phyloP scores from a whole-genome alignment of 2,329 filamentous ascomycete species.

The Tolypocladium nubicola region DNA sequence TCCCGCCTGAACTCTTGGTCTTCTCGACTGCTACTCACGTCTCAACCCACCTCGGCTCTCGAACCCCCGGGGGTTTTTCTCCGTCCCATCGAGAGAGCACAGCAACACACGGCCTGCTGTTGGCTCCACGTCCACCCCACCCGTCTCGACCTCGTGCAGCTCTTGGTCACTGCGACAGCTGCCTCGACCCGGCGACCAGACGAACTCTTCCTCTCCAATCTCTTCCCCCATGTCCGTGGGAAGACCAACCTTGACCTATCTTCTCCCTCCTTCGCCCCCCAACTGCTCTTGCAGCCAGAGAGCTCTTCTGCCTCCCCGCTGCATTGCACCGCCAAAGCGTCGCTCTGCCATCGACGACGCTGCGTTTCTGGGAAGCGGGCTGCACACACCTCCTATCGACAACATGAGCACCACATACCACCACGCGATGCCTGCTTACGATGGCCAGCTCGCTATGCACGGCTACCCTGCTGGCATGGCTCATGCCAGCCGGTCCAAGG shows the following conservation, averaged over 20 bases:
- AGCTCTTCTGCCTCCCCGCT: slow-evolving; percentile 8
- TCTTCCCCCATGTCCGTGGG: slow-evolving; percentile 17
- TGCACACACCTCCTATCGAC: slow-evolving; percentile 41
- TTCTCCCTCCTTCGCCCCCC: slow-evolving; percentile 10
- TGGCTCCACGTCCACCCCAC: background rate
- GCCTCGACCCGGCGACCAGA: background rate
- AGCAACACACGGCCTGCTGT: background rate
- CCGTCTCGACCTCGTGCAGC: background rate
- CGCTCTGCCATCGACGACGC: slow-evolving; percentile 9
- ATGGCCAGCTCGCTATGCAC: slow-evolving; percentile 29
- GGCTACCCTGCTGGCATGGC: slow-evolving; percentile 24
- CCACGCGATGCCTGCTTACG: slow-evolving; percentile 34
- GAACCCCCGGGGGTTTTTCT: background rate
- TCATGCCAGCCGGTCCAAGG: slow-evolving; percentile 21
- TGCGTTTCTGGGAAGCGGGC: slow-evolving; percentile 22
- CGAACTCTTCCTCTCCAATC: background rate
- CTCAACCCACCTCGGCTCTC: background rate
- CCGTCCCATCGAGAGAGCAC: background rate
- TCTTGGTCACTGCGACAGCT: slow-evolving; percentile 5
- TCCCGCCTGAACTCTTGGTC: background rate
- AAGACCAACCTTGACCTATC: slow-evolving; percentile 10
- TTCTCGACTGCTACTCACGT: background rate
- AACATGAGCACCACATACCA: slow-evolving; percentile 44
- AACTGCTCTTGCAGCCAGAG: slow-evolving; percentile 9
- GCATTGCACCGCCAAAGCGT: slow-evolving; percentile 12